phyloP scores from a whole-genome alignment of 1,139 yeast genomes.

The Schwanniomyces etchellsii region DNA sequence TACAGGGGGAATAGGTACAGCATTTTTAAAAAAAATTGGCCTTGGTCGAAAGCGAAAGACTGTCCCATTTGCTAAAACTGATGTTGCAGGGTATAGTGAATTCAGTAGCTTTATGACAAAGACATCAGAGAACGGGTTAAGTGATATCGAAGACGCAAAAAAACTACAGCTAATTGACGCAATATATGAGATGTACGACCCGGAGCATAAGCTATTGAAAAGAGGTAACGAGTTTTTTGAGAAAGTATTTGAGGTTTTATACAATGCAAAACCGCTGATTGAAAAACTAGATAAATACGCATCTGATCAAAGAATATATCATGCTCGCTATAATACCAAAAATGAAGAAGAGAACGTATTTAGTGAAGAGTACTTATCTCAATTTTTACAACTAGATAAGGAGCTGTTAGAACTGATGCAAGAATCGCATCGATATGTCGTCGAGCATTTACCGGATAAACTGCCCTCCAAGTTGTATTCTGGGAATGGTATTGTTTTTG shows the following conservation, averaged over 20 bases:
- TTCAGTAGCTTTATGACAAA: slow-evolving; percentile 6
- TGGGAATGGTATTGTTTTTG: slow-evolving; percentile 79
- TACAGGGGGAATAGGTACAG: no score
- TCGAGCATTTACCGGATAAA: slow-evolving; percentile 41
- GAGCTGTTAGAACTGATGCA: slow-evolving; percentile 44
- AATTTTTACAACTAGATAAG: slow-evolving; percentile 47
- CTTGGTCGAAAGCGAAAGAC: slow-evolving; percentile 15
- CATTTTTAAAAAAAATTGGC: no score
- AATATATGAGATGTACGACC: slow-evolving; percentile 9
- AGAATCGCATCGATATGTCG: slow-evolving; percentile 48
- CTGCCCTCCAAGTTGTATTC: slow-evolving; percentile 44
- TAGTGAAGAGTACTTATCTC: slow-evolving; percentile 43
- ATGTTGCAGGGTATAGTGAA: slow-evolving; percentile 9
- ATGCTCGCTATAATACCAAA: slow-evolving; percentile 43
- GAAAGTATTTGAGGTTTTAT: slow-evolving; percentile 29
- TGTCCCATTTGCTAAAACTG: slow-evolving; percentile 14
- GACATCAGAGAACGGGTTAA: slow-evolving; percentile 3
- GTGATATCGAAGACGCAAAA: slow-evolving; percentile 4
- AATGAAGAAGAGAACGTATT: slow-evolving; percentile 19
- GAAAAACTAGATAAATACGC: slow-evolving; percentile 28
- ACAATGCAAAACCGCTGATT: slow-evolving; percentile 33
- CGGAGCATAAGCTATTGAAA: slow-evolving; percentile 9
- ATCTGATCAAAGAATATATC: slow-evolving; percentile 37
- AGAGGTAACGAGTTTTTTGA: slow-evolving; percentile 28
- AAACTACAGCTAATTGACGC: slow-evolving; percentile 11